Base-by-base conservation (phyloP, 163 green algal genomes). In the Trebouxia gelatinosa region DNA sequence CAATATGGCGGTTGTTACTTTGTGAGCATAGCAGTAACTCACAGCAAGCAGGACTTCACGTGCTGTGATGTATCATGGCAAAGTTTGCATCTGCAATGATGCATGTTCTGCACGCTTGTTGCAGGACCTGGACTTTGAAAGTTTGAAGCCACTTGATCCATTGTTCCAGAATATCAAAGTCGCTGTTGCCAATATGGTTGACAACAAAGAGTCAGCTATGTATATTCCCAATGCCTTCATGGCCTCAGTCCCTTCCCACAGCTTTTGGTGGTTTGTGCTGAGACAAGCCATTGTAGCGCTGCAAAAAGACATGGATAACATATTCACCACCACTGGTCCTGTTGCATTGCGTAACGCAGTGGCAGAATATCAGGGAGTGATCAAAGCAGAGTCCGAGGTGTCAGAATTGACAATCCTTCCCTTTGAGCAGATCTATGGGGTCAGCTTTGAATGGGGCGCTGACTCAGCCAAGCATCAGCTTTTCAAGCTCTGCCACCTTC, bases 111-210 rank as follows among this genome's bases (percentile, higher is more conserved):
- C n/a, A n/a, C n/a, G n/a, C n/a, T n/a, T n/a, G n/a, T n/a, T n/a
- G n/a, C n/a, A n/a, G n/a, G n/a, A 80, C 13, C 75, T 80, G 2
- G 75, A 80, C 26, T 72, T 80, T 48, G 75, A 80, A 43, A 61
- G 40, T 9, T 40, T 80, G 6, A 75, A 57, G 43, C 75, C 75
- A 32, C 29, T 80, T 43, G 75, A 75, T 9, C 23, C 37, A 9
- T 46, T 80, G 75, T 46, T 80, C 13, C 38, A 54, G 48, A 23
- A 43, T 29, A 17, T 76, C 7, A 26, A 59, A 26, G 48, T 57
- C 5, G 71, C 50, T 28, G 32, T 78, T 16, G 71, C 29, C 31
- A 40, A 66, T 2, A 78, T 78, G 71, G 54, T 31, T 11, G 16
- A 66, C n/a, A 32, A 78, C 50, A 78, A 23, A 39, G n/a, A n/a